Percentiles rank a stretch among this genome's conserved stretches.
Evolutionary conservation across 805 yeast genomes (phyloP).

Genomic region (Clavispora santaluciae): DNA sequence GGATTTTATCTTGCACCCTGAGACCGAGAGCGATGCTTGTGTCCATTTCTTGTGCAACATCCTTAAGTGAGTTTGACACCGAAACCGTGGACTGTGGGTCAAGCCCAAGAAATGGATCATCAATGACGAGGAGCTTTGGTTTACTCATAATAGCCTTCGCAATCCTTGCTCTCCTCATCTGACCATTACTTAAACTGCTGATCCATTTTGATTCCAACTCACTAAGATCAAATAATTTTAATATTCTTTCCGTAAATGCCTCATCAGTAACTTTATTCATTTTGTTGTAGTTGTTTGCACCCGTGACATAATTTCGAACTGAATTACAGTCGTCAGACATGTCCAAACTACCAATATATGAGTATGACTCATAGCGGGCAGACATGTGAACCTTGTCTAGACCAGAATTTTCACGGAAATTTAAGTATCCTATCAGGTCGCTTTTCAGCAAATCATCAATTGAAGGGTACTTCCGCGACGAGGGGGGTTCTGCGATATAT

Average conservation of each 20-base stretch:
- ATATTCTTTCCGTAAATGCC: conserved; percentile 35
- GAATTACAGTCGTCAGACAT: conserved; percentile 63
- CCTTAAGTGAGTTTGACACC: conserved; percentile 51
- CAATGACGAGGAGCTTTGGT: conserved; percentile 68
- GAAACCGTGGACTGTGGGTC: conserved; percentile 67
- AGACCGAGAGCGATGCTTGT: conserved; percentile 70
- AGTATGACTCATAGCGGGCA: conserved; percentile 80
- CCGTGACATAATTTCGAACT: conserved; percentile 47
- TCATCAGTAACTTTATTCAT: conserved; percentile 26
- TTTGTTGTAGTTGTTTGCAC: conserved; percentile 48
- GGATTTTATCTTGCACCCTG: conserved; percentile 69
- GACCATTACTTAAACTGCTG: conserved; percentile 89
- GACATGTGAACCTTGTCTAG: conserved; percentile 62
- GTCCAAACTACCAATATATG: conserved; percentile 58
- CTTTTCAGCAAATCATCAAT: conserved; percentile 24
- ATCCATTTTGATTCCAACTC: conserved; percentile 70
- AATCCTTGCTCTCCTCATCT: conserved; percentile 81
- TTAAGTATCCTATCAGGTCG: conserved; percentile 28
- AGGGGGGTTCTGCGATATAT: conserved; percentile 47
- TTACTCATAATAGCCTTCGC: conserved; percentile 65
- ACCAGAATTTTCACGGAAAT: conserved; percentile 33
- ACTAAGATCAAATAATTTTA: conserved; percentile 48
- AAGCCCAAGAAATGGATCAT: conserved; percentile 89
- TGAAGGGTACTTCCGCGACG: conserved; percentile 52
- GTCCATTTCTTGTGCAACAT: conserved; percentile 28